Percentiles rank a stretch among this genome's conserved stretches.
These are phyloP conservation scores for Sugiyamaella valdiviana DNA, from an alignment of 805 yeast species.

Conservation along the genomic window DNA sequence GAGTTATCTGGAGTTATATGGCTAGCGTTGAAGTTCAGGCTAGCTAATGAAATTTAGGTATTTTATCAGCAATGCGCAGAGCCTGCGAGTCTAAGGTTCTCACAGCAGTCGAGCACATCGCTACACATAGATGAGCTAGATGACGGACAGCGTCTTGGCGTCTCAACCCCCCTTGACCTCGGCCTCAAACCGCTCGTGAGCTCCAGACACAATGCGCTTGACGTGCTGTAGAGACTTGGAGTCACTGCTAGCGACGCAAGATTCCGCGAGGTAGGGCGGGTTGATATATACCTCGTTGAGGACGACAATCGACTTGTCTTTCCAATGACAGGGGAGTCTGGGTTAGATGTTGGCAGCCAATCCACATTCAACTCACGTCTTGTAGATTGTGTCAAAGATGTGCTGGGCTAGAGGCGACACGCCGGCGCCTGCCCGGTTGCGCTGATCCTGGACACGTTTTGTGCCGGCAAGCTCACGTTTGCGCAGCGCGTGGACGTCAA, in stretches of 20 bases:
- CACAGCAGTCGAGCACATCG: no score
- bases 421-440: constrained; percentile 30
- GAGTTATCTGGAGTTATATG: background rate
- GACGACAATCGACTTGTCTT: constrained; percentile 39
- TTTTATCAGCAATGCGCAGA: no score
- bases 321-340: constrained; percentile 40
- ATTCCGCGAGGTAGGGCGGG: constrained; percentile 38
- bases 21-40: no score
- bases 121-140: no score
- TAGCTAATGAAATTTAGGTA: no score
- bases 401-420: constrained; percentile 40
- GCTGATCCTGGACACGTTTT: constrained; percentile 23
- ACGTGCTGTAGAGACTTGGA: constrained; percentile 37
- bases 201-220: constrained; percentile 45
- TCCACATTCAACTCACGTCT: constrained; percentile 28
- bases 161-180: constrained; percentile 46
- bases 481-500: constrained; percentile 28
- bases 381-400: constrained; percentile 39
- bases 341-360: background rate
- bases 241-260: constrained; percentile 27
- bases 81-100: no score
- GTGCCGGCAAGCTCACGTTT: constrained; percentile 25
- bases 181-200: constrained; percentile 35
- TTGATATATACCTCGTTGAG: constrained; percentile 42
- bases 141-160: no score